Conservation (phyloP, 441 rosid genomes). For the Corymbia calophylla region DNA sequence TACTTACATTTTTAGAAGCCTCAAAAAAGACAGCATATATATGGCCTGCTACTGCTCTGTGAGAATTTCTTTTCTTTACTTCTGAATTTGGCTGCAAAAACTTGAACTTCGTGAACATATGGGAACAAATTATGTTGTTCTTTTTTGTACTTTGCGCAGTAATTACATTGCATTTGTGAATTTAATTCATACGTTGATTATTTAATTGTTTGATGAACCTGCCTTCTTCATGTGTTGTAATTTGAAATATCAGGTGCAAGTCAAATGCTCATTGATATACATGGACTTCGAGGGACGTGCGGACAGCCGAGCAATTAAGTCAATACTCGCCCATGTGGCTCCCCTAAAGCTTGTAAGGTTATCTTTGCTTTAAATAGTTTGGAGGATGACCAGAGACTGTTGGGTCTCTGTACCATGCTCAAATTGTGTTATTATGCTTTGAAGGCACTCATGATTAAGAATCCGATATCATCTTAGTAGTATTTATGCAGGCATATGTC, state of each 20-base stretch:
- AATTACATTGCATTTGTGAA: not conserved
- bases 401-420: not conserved
- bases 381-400: not conserved
- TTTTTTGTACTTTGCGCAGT: not conserved
- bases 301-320: conserved; percentile 91
- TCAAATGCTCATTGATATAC: conserved; percentile 71
- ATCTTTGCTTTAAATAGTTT: not conserved
- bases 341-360: conserved; percentile 88
- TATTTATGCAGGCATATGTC: not conserved
- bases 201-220: not conserved
- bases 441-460: not conserved
- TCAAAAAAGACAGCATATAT: not conserved
- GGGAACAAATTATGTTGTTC: not conserved
- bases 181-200: not conserved
- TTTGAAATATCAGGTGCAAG: conserved; percentile 61
- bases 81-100: not conserved
- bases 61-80: not conserved
- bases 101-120: not conserved
- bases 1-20: not conserved
- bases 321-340: conserved; percentile 86
- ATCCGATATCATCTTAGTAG: not conserved
- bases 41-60: not conserved
- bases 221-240: not conserved
- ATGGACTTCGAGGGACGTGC: conserved; percentile 95
- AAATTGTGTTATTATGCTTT: not conserved